Conservation (phyloP, 208 protist species). For the Trypanosoma melophagium region DNA sequence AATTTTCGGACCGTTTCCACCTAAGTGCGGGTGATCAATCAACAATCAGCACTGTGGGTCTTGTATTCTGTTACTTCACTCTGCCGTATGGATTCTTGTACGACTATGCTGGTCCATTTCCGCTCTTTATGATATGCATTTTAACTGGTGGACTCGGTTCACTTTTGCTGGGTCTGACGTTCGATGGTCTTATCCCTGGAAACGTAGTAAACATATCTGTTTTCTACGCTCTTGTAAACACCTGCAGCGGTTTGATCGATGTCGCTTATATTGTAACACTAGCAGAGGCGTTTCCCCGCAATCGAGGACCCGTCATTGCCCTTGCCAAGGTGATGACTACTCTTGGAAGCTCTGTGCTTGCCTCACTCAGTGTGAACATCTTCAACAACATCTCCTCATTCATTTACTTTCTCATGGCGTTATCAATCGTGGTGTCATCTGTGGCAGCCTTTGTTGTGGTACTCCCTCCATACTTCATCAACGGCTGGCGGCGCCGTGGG, state of each 20-base stretch:
- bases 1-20: slow-evolving; percentile 40
- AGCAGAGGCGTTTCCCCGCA: slow-evolving; percentile 61
- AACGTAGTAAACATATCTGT: slow-evolving; percentile 49
- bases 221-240: slow-evolving; percentile 63
- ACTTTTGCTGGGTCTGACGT: slow-evolving; percentile 37
- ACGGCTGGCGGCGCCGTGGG: slow-evolving; percentile 52
- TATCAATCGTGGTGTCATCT: slow-evolving; percentile 40
- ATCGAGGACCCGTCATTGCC: slow-evolving; percentile 57
- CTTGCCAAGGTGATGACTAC: slow-evolving; percentile 71
- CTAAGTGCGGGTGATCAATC: slow-evolving; percentile 49
- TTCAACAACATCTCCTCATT: slow-evolving; percentile 47
- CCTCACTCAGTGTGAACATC: slow-evolving; percentile 40
- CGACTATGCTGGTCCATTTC: slow-evolving; percentile 48
- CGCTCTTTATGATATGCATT: slow-evolving; percentile 38
- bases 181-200: slow-evolving; percentile 43
- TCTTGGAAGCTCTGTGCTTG: slow-evolving; percentile 61
- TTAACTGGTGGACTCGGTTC: slow-evolving; percentile 36
- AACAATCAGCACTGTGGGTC: slow-evolving; percentile 64
- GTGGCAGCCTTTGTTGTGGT: slow-evolving; percentile 43
- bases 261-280: slow-evolving; percentile 50
- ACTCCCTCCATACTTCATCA: slow-evolving; percentile 64
- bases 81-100: slow-evolving; percentile 67
- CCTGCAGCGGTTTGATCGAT: slow-evolving; percentile 50
- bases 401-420: slow-evolving; percentile 52
- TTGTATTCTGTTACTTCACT: slow-evolving; percentile 73